These are phyloP conservation scores for Amoeboaphelidium occidentale DNA, from an alignment of 371 early-diverging fungal genomes.

Conservation along the genomic window DNA sequence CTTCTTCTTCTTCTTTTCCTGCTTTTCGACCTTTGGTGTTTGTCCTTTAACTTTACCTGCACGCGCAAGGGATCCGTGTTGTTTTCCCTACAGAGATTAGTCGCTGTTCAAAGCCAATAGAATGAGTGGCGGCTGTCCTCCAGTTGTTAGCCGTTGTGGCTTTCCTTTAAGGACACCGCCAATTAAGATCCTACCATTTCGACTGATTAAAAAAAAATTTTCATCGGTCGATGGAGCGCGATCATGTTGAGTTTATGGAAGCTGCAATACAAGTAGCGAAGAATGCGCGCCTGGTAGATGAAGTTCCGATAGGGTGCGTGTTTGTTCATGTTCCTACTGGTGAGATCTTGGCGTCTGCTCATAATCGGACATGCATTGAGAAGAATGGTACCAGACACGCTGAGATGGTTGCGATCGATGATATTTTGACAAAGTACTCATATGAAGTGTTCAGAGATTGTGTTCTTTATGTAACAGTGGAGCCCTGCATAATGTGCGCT, in stretches of 20 bases:
- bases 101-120: too few relatives aligned
- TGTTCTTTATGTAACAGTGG: conserved; percentile 87
- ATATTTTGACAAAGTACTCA: conserved; percentile 1
- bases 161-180: too few relatives aligned
- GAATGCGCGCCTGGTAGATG: conserved; percentile 55
- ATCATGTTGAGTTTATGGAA: conserved; percentile 4
- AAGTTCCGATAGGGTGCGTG: conserved; percentile 98
- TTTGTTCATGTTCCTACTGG: conserved; percentile 35
- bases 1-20: conserved; percentile 81
- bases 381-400: conserved; percentile 78
- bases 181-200: too few relatives aligned
- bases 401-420: conserved; percentile 68
- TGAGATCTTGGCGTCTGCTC: conserved; percentile 37
- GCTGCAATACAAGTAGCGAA: conserved; percentile 28
- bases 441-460: conserved; percentile 22
- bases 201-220: too few relatives aligned
- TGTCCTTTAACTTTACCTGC: conserved; percentile 99
- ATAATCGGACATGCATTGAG: conserved; percentile 62
- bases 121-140: too few relatives aligned
- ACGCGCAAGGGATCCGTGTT: conserved; percentile 98
- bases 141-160: too few relatives aligned
- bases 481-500: conserved; percentile 98
- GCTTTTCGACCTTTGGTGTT: conserved; percentile 96
- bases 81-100: conserved; percentile 93
- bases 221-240: too few relatives aligned